phyloP scores from a whole-genome alignment of 371 early-diverging fungal species.

The Syncephalastrum racemosum region DNA sequence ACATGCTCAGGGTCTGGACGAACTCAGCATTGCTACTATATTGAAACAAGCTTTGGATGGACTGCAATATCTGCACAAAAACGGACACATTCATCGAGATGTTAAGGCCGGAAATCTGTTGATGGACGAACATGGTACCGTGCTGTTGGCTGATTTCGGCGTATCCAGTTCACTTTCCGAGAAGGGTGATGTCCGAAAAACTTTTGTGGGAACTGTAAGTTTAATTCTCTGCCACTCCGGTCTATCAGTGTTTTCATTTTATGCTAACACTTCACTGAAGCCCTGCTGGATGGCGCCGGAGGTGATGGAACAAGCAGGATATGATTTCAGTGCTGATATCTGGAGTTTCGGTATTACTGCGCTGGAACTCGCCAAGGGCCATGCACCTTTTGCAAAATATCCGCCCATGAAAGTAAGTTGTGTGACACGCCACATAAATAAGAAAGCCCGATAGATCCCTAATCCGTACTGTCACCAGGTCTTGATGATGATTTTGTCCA shows the following conservation, averaged over 20 bases:
- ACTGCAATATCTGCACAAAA: conserved; percentile 83
- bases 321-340: conserved; percentile 90
- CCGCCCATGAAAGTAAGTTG: conserved; percentile 80
- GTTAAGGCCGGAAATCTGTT: conserved; percentile 90
- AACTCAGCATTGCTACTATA: conserved; percentile 78
- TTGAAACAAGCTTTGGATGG: conserved; percentile 86
- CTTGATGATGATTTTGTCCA: conserved; percentile 85
- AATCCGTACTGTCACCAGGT: conserved; percentile 51
- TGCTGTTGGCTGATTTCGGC: conserved; percentile 89
- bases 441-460: background rate
- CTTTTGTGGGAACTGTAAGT: conserved; percentile 84
- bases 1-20: conserved; percentile 84
- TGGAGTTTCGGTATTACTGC: conserved; percentile 95
- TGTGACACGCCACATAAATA: conserved; percentile 3
- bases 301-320: conserved; percentile 76
- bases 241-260: too few relatives aligned
- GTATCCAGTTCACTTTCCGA: conserved; percentile 81
- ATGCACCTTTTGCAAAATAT: conserved; percentile 90
- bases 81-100: conserved; percentile 91
- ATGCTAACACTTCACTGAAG: conserved; percentile 17
- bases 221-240: too few relatives aligned
- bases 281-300: conserved; percentile 95
- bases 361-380: conserved; percentile 88
- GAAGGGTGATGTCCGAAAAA: conserved; percentile 79
- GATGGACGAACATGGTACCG: conserved; percentile 82